phyloP scores from a whole-genome alignment of 176 grass and related monocot genomes.

The Bromus sterilis region DNA sequence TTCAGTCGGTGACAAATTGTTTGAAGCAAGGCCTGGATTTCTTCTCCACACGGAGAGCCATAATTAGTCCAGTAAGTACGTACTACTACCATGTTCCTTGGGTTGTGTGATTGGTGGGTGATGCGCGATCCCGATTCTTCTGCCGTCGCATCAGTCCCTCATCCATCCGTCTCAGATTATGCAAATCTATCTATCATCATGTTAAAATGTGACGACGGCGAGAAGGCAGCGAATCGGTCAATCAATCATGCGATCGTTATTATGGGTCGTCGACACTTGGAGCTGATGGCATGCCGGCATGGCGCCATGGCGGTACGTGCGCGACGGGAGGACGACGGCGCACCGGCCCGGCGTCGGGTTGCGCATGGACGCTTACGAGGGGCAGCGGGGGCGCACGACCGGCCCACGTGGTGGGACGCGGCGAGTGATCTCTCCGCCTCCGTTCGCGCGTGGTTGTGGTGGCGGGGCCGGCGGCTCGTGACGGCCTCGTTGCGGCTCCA shows the following conservation, averaged over 20 bases:
- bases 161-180: neutral
- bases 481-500: slow-evolving; percentile 13
- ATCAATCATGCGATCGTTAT: neutral
- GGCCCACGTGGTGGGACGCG: slow-evolving; percentile 34
- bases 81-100: no score
- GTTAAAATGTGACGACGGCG: neutral
- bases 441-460: neutral
- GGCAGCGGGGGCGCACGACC: neutral
- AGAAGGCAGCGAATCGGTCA: neutral
- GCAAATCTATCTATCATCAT: neutral
- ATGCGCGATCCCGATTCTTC: neutral
- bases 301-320: neutral
- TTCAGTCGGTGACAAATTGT: neutral
- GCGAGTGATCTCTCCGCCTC: neutral
- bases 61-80: no score
- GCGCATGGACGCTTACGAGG: neutral
- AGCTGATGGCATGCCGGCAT: neutral
- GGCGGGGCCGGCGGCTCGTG: neutral
- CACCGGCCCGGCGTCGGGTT: neutral
- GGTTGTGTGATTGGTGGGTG: no score
- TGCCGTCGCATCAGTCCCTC: neutral
- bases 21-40: neutral
- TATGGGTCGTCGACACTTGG: neutral
- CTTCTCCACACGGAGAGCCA: neutral
- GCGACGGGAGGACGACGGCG: neutral